Evolutionary conservation across 371 early-diverging fungal genomes (phyloP), one percentile per base, ranked within the genome.

Genomic region (Lichtheimia ramosa): DNA sequence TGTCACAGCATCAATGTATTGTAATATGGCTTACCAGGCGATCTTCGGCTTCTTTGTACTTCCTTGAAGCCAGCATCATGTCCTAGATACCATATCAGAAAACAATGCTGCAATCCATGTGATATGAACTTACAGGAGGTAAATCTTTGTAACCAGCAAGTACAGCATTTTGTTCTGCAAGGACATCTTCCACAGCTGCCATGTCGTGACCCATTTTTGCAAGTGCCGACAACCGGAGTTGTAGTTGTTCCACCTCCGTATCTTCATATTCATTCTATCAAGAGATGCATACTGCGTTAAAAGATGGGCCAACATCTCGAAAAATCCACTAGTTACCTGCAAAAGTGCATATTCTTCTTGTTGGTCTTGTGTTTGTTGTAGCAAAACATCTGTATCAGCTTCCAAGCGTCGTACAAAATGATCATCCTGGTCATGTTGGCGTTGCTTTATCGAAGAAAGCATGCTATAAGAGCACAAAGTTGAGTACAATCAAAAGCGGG

Each of bases 41-140:
- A 4, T 55, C 51, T 56, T 64, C 48, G 5, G 54, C 40, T 6
- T 64, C 64, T 43, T 59, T 51, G 13, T 55, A 40, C 13, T 54
- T 59, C 1, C 59, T 23, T 3, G 59, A 59, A 14, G 64, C 59
- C n/a, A 64, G 48, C 10, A 64, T 48, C 64, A 64, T 59, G 51
- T 64, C 64, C 64, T 64, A 54, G 10, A 2, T 3, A 8, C 7
- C 4, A n/a, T 2, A 39, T 39, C 6, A 54, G 18, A 39, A 54
- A 13, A 46, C 14, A 28, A 46, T 18, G 16, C 20, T 27, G 7
- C 20, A 0, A 51, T 27, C 55, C 20, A 13, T 25, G 23, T 15
- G 5, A 24, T 12, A 27, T 28, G 16, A 4, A 64, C 54, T 59
- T 59, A 64, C 64, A 51, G 64, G 59, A 4, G 64, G 59, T n/a